Conservation (phyloP, 352 stramenopile genomes). For the Ophiocytium majus region DNA sequence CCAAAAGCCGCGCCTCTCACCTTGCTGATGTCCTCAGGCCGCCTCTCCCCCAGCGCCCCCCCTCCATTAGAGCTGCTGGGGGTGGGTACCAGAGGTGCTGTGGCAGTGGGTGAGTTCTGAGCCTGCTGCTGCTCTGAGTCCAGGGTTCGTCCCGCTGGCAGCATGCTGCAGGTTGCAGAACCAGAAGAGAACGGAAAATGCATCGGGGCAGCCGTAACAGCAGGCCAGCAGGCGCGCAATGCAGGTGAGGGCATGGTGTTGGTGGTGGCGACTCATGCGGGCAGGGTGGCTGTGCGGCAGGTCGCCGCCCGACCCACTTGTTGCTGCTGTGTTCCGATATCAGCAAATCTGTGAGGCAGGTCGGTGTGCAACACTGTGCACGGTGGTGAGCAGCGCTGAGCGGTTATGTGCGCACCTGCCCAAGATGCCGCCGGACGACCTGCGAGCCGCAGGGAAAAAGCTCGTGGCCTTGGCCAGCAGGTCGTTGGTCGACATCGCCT, state of each 20-base stretch:
- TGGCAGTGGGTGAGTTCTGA: neutral
- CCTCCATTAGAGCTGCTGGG: neutral
- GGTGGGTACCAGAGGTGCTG: neutral
- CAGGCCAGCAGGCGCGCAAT: too few species aligned
- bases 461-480: neutral
- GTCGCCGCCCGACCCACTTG: neutral
- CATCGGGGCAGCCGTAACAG: too few species aligned
- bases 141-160: neutral
- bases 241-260: too few species aligned
- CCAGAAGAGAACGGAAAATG: too few species aligned
- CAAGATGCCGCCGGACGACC: neutral
- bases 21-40: conserved; percentile 21
- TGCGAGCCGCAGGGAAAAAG: conserved; percentile 11
- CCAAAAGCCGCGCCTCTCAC: too few species aligned
- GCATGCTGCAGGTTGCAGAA: too few species aligned
- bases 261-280: neutral
- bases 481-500: too few species aligned
- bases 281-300: neutral
- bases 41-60: neutral
- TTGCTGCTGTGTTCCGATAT: neutral
- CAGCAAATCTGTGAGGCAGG: neutral
- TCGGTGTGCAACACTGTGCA: neutral
- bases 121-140: neutral
- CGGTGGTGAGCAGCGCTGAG: neutral
- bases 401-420: neutral